Percentiles rank a stretch among this genome's conserved stretches.
Evolutionary conservation across 148 eudicot species (phyloP).

Genomic region (Spergularia bocconei): DNA sequence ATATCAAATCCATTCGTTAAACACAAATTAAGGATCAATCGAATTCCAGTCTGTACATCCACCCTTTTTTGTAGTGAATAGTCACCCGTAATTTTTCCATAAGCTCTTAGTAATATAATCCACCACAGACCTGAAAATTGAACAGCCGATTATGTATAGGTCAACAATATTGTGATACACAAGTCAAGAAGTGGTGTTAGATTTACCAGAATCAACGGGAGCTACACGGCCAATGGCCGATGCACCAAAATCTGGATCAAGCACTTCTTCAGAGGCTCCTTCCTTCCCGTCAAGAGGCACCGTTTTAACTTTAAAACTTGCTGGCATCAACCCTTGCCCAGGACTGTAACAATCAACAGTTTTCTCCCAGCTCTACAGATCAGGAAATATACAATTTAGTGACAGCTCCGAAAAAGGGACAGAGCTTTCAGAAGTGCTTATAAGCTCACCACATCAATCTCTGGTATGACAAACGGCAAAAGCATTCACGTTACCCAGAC

Average conservation of each 20-base stretch:
- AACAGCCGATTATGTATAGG: not conserved
- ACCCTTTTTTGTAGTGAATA: constrained; percentile 71
- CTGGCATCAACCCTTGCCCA: constrained; percentile 95
- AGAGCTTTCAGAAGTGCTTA: not conserved
- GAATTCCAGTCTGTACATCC: constrained; percentile 85
- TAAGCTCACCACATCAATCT: not conserved
- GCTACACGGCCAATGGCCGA: constrained; percentile 97
- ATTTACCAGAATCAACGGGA: constrained; percentile 88
- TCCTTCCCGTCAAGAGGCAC: constrained; percentile 56
- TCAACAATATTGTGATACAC: not conserved
- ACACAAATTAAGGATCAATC: constrained; percentile 67
- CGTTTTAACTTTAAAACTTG: constrained; percentile 76
- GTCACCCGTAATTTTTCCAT: constrained; percentile 83
- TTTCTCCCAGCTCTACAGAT: constrained; percentile 82
- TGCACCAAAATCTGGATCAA: constrained; percentile 96
- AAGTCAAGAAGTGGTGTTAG: not conserved
- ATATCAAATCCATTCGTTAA: constrained; percentile 86
- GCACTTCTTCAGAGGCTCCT: constrained; percentile 71
- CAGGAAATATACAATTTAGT: not conserved
- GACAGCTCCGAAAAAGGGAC: not conserved
- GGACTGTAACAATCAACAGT: constrained; percentile 90
- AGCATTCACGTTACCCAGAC: not conserved
- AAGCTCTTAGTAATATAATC: constrained; percentile 84
- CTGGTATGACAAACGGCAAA: not conserved
- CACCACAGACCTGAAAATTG: constrained; percentile 74